Evolutionary conservation across 495 filamentous ascomycete genomes (phyloP).

Genomic region (Clohesyomyces aquaticus): DNA sequence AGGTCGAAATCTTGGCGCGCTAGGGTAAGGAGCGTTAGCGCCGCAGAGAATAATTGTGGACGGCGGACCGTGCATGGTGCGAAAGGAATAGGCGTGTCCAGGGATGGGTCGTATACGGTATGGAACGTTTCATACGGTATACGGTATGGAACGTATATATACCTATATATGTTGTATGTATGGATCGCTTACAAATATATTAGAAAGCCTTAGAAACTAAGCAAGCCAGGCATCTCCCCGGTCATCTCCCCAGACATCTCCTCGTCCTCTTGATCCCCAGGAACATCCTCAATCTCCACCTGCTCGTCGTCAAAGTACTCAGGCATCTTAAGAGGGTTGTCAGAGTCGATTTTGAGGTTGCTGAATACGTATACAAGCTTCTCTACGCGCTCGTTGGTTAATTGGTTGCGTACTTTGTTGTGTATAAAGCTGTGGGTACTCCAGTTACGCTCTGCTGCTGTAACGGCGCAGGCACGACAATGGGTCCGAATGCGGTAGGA

Average conservation of each 20-base stretch:
- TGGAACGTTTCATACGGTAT: background rate
- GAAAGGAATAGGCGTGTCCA: too few relatives aligned
- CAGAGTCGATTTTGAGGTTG: background rate
- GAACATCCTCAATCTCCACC: background rate
- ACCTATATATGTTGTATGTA: background rate
- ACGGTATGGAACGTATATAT: constrained; percentile 1
- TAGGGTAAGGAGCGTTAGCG: too few relatives aligned
- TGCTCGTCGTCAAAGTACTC: background rate
- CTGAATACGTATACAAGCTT: background rate
- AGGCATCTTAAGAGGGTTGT: background rate
- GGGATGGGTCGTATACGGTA: background rate
- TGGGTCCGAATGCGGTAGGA: too few relatives aligned
- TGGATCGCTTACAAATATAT: background rate
- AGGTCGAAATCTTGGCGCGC: too few relatives aligned
- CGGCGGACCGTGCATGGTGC: too few relatives aligned
- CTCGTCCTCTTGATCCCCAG: background rate
- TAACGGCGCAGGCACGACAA: too few relatives aligned
- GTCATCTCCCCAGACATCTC: background rate
- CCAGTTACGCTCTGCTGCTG: background rate
- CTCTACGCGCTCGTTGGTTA: background rate
- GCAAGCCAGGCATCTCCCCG: constrained; percentile 1
- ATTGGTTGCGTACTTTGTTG: background rate
- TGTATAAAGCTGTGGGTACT: background rate
- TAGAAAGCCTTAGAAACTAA: background rate
- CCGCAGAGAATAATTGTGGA: too few relatives aligned